Conservation (phyloP, 2,329 filamentous ascomycete species). For the Penicillium aurantiogriseum region DNA sequence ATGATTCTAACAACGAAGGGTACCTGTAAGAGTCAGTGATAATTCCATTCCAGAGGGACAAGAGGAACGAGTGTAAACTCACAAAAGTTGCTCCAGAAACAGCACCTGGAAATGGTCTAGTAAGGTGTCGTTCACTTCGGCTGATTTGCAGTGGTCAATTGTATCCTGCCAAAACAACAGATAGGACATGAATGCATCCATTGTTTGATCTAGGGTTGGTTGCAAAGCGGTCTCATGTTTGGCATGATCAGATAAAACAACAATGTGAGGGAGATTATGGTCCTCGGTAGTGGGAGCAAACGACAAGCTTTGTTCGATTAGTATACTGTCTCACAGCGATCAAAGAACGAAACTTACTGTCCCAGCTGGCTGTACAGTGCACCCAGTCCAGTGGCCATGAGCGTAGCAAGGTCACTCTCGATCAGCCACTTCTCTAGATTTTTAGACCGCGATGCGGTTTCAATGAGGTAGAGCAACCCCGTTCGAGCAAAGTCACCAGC, state of each 20-base stretch:
- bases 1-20: constrained; percentile 92
- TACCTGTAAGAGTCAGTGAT: constrained; percentile 58
- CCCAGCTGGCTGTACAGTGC: constrained; percentile 70
- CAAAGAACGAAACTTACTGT: constrained; percentile 42
- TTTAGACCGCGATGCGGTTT: constrained; percentile 79
- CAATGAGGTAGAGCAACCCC: constrained; percentile 90
- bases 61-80: constrained; percentile 34
- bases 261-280: constrained; percentile 70
- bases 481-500: constrained; percentile 95
- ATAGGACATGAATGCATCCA: constrained; percentile 92
- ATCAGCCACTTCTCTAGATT: constrained; percentile 93
- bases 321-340: constrained; percentile 45
- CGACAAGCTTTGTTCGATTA: constrained; percentile 64
- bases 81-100: constrained; percentile 92
- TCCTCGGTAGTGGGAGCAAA: constrained; percentile 69
- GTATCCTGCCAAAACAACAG: constrained; percentile 98
- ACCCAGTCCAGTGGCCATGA: constrained; percentile 95
- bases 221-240: constrained; percentile 70
- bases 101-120: constrained; percentile 97
- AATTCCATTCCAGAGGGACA: not conserved
- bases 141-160: constrained; percentile 87
- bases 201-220: constrained; percentile 80
- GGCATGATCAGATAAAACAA: constrained; percentile 85
- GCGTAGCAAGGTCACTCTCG: constrained; percentile 89
- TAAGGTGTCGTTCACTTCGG: constrained; percentile 87